A percentile compares a stretch with the other conserved stretches of the same genome.
These are phyloP conservation scores for Cantharellus anzutake DNA, from an alignment of 768 basidiomycete genomes.

Conservation along the genomic window DNA sequence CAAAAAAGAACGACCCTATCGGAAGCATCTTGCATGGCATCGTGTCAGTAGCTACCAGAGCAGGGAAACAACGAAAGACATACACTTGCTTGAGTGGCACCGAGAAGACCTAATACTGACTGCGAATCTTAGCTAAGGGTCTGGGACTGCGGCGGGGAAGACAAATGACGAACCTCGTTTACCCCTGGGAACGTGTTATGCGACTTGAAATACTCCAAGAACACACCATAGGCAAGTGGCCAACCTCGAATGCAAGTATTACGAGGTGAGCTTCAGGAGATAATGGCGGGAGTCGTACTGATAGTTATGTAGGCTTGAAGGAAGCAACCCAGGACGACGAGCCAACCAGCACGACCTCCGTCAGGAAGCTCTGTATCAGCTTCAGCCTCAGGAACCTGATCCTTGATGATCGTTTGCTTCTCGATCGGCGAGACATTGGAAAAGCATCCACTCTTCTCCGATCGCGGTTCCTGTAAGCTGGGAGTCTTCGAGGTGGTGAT, in stretches of 20 bases:
- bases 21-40: constrained; percentile 6
- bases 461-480: too few species aligned
- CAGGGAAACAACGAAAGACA: not conserved
- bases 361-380: constrained; percentile 5
- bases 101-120: constrained; percentile 5
- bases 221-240: constrained; percentile 8
- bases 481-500: too few species aligned
- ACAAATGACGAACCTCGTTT: not conserved
- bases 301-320: constrained; percentile 6
- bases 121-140: not conserved
- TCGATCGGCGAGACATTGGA: too few species aligned
- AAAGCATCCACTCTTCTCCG: too few species aligned
- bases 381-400: too few species aligned
- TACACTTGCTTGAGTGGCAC: constrained; percentile 4
- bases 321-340: constrained; percentile 6
- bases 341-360: constrained; percentile 8
- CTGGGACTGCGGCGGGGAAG: not conserved
- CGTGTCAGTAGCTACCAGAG: not conserved
- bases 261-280: not conserved
- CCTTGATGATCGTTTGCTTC: too few species aligned
- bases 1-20: constrained; percentile 8
- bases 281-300: not conserved
- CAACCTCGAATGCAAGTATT: not conserved
- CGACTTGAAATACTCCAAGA: constrained; percentile 7
- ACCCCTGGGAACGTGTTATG: constrained; percentile 6